Evolutionary conservation across 805 yeast species (phyloP).

Genomic region (Hanseniaspora nectarophila): DNA sequence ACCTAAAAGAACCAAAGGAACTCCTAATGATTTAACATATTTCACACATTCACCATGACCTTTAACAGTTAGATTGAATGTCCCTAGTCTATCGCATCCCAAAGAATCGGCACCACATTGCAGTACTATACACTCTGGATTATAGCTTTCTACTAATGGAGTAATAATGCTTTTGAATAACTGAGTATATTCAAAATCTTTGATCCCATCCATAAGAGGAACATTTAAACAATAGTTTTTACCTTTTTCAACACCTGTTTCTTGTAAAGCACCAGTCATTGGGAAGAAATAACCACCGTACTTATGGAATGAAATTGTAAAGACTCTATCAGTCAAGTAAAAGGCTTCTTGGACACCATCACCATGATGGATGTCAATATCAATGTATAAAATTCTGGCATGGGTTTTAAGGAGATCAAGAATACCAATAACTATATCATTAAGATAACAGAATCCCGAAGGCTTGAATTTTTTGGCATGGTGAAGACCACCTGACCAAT

Average conservation of each 20-base stretch:
- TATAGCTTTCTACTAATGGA: conserved; percentile 75
- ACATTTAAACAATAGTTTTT: conserved; percentile 75
- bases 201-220: conserved; percentile 85
- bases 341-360: conserved; percentile 94
- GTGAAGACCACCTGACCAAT: conserved; percentile 88
- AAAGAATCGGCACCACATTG: conserved; percentile 98
- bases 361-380: conserved; percentile 87
- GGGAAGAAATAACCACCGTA: conserved; percentile 81
- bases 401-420: conserved; percentile 67
- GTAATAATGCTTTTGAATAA: conserved; percentile 63
- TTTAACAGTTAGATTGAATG: conserved; percentile 81
- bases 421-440: conserved; percentile 79
- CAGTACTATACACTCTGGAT: conserved; percentile 90
- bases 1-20: conserved; percentile 88
- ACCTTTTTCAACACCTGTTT: conserved; percentile 74
- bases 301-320: conserved; percentile 84
- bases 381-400: conserved; percentile 77
- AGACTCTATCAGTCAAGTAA: conserved; percentile 80
- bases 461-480: conserved; percentile 88
- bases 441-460: conserved; percentile 80
- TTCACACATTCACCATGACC: conserved; percentile 96
- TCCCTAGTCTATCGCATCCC: conserved; percentile 90
- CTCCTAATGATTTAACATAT: conserved; percentile 69
- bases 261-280: conserved; percentile 80
- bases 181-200: conserved; percentile 51